These are phyloP conservation scores for Rhizopogon roseolus DNA, from an alignment of 768 basidiomycete genomes.

Conservation along the genomic window DNA sequence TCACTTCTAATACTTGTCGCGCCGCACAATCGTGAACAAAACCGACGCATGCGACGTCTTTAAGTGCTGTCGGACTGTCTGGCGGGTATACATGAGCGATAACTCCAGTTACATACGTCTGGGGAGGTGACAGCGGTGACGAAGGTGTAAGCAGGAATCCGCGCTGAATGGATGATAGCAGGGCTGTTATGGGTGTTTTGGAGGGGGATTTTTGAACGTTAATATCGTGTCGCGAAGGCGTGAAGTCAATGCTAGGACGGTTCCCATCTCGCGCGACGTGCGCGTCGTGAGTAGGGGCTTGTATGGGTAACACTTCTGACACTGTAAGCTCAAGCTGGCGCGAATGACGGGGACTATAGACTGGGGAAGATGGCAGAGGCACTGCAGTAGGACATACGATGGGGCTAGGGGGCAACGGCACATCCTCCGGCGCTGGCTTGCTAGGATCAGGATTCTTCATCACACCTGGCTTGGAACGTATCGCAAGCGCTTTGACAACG, in stretches of 20 bases:
- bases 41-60: background rate
- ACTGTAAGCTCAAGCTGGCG: background rate
- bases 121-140: conserved; percentile 57
- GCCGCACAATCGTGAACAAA: background rate
- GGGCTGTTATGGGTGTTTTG: conserved; percentile 63
- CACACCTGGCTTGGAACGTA: background rate
- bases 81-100: background rate
- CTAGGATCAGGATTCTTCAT: background rate
- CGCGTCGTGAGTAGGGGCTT: background rate
- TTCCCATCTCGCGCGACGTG: background rate
- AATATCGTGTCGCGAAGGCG: background rate
- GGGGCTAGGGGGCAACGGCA: conserved; percentile 8
- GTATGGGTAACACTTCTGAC: background rate
- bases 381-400: conserved; percentile 1
- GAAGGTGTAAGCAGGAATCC: conserved; percentile 65
- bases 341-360: background rate
- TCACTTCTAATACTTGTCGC: background rate
- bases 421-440: background rate
- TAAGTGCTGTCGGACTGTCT: background rate
- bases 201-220: conserved; percentile 10
- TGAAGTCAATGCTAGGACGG: background rate
- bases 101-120: conserved; percentile 30
- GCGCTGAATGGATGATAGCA: conserved; percentile 56
- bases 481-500: background rate
- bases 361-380: conserved; percentile 7